A percentile compares a stretch with the other conserved stretches of the same genome.
phyloP scores from a whole-genome alignment of 2,329 filamentous ascomycete species.

The Botryotinia calthae region DNA sequence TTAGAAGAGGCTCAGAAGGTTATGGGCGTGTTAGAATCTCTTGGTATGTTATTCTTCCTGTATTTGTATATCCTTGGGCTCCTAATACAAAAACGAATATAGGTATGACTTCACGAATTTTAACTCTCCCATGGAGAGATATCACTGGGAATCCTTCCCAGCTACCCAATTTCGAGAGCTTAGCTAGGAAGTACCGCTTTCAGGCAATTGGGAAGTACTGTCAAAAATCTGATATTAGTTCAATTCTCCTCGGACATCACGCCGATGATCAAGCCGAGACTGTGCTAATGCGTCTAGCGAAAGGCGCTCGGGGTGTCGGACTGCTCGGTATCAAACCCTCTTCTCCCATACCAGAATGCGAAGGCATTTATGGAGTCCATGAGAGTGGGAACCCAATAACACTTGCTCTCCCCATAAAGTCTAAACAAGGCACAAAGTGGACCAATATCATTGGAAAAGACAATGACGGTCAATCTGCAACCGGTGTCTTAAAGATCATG shows the following conservation, averaged over 20 bases:
- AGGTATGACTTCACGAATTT: conserved; percentile 35
- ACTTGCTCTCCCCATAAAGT: not conserved
- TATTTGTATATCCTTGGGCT: not conserved
- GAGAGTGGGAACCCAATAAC: conserved; percentile 52
- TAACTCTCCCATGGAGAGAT: conserved; percentile 52
- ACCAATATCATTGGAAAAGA: not conserved
- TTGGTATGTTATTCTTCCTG: conserved; percentile 25
- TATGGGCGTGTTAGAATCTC: conserved; percentile 32
- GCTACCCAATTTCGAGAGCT: conserved; percentile 69
- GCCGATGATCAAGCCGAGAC: conserved; percentile 90
- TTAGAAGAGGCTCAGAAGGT: conserved; percentile 52
- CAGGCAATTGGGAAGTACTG: conserved; percentile 65
- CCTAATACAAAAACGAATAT: not conserved
- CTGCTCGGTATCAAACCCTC: conserved; percentile 65
- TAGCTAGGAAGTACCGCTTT: conserved; percentile 73
- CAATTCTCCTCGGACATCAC: conserved; percentile 81
- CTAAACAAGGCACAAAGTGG: not conserved
- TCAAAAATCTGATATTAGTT: conserved; percentile 48
- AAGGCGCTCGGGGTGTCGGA: conserved; percentile 66
- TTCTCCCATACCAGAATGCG: conserved; percentile 78
- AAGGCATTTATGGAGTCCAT: conserved; percentile 69
- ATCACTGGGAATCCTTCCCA: conserved; percentile 41
- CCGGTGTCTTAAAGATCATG: not conserved
- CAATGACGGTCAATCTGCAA: not conserved
- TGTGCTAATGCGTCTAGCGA: conserved; percentile 72